Evolutionary conservation across 2,329 filamentous ascomycete genomes (phyloP), one percentile per base, ranked within the genome.

Genomic region (Fusarium hostae): DNA sequence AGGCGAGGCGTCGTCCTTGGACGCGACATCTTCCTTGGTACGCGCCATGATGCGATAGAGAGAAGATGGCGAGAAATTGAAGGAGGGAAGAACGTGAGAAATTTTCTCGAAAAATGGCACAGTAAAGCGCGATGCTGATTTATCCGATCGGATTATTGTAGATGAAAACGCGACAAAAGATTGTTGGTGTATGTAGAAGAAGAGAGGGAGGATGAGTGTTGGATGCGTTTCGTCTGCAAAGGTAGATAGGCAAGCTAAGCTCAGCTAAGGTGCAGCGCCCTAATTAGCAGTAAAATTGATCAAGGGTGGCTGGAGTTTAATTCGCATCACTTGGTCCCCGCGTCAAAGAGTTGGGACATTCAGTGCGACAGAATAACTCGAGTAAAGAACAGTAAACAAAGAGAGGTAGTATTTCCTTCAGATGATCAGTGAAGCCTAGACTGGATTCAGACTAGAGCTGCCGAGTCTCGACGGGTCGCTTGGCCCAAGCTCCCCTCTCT

Each of bases 1-100:
- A 56, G 74, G 74, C 26, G 74, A 74, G 20, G 47, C 26, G 11
- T 70, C 70, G 32, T 59, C 54, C 43, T 70, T 68, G 40, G 72
- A 39, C 32, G 76, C 69, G 44, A 71, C 62, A 43, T 79, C 77
- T 59, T 79, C 78, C 55, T 77, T 79, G 52, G 79, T 81, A 54
- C 78, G 78, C 59, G 79, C 79, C 79, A 80, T 80, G 59, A 47
- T 75, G 59, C 28, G 32, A 50, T 34, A 40, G 24, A 52, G 40
- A 37, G 40, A 40, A 39, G 22, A 51, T 24, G 22, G 22, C 18
- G 40, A 63, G 32, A 44, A 54, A 63, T 54, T 56, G 62, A 40
- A 35, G 16, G 10, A 6, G 22, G 45, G n/a, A 28, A 26, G 39
- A 26, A 34, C 28, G 30, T 10, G 24, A 48, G 32, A 71, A 70